phyloP scores from a whole-genome alignment of 2,329 filamentous ascomycete genomes.

The Rugonectria rugulosa region DNA sequence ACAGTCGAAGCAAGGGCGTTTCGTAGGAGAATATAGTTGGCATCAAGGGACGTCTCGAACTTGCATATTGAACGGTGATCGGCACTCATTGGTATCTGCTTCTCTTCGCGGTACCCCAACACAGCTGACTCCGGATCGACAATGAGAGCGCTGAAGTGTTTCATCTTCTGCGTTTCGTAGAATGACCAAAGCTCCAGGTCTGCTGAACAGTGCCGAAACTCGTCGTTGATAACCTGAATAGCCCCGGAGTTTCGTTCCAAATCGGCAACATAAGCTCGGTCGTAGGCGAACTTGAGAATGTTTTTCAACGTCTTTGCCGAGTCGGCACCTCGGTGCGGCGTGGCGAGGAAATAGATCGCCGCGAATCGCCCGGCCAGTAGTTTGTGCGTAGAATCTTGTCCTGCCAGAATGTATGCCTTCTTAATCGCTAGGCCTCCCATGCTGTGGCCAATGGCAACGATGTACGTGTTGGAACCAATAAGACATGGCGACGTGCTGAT shows the following conservation, averaged over 20 bases:
- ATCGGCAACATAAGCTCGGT: constrained; percentile 48
- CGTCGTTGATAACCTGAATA: constrained; percentile 52
- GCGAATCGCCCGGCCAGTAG: constrained; percentile 40
- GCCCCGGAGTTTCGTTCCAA: constrained; percentile 45
- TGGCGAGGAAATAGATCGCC: constrained; percentile 50
- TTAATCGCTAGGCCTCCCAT: constrained; percentile 53
- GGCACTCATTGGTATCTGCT: constrained; percentile 46
- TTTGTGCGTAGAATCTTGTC: constrained; percentile 40
- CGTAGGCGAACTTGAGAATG: constrained; percentile 44
- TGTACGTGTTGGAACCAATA: constrained; percentile 30
- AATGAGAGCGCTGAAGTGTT: constrained; percentile 31
- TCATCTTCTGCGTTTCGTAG: constrained; percentile 50
- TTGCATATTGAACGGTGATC: constrained; percentile 54
- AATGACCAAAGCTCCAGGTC: constrained; percentile 52
- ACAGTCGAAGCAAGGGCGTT: constrained; percentile 39
- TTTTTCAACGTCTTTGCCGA: constrained; percentile 45
- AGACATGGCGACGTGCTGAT: constrained; percentile 36
- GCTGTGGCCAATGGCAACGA: constrained; percentile 54
- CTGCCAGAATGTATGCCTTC: constrained; percentile 45
- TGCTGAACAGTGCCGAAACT: constrained; percentile 50
- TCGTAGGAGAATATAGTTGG: constrained; percentile 46
- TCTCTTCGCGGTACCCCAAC: constrained; percentile 52
- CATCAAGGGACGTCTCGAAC: constrained; percentile 44
- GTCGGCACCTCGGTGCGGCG: constrained; percentile 51
- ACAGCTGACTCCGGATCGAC: constrained; percentile 51